Evolutionary conservation across 192 early-diverging fungal species (phyloP).

Genomic region (Mortierella hygrophila): DNA sequence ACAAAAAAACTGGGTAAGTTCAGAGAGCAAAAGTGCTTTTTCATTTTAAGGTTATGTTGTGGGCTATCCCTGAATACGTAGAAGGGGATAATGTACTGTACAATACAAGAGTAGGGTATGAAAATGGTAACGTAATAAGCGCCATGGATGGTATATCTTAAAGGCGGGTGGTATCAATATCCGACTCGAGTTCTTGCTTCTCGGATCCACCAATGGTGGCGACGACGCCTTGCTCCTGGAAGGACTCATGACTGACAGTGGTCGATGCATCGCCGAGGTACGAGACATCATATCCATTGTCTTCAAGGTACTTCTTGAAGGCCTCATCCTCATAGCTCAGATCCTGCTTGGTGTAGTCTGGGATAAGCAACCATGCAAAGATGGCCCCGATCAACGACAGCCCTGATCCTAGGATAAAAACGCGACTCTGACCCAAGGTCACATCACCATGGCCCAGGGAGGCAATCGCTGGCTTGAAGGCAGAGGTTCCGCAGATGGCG

Average conservation of each 20-base stretch:
- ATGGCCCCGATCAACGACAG: conserved; percentile 58
- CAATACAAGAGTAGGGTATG: not conserved
- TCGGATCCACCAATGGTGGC: not conserved
- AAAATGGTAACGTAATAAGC: too few relatives aligned
- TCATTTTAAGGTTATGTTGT: not conserved
- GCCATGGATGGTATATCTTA: not conserved
- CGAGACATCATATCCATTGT: conserved; percentile 60
- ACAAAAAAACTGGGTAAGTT: not conserved
- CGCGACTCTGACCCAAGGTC: conserved; percentile 41
- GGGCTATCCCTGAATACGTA: too few relatives aligned
- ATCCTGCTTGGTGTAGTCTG: conserved; percentile 56
- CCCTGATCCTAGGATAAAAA: conserved; percentile 58
- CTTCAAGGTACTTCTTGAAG: conserved; percentile 59
- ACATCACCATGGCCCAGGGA: conserved; percentile 43
- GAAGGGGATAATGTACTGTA: too few relatives aligned
- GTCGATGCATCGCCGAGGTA: not conserved
- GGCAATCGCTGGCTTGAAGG: conserved; percentile 50
- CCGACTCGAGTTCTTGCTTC: not conserved
- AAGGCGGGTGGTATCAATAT: not conserved
- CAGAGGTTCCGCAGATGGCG: conserved; percentile 55
- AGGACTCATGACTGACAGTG: not conserved
- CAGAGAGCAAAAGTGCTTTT: not conserved
- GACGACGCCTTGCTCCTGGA: not conserved
- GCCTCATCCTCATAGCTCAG: conserved; percentile 57
- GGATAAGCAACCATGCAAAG: conserved; percentile 53